phyloP scores from a whole-genome alignment of 768 basidiomycete species.

The Tephrocybe sp. region DNA sequence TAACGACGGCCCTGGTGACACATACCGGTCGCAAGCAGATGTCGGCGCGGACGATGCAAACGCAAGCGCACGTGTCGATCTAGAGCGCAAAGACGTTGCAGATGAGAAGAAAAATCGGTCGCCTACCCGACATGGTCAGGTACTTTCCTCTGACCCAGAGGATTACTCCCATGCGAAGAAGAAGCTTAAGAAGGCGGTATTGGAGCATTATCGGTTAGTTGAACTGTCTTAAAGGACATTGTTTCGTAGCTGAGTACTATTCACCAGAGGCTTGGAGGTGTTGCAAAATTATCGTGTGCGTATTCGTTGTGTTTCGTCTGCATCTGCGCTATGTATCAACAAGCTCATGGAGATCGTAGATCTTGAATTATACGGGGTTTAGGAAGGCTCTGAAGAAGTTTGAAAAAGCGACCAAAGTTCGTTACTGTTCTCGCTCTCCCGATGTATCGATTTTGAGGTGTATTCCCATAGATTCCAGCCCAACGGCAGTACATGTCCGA shows the following conservation, averaged over 20 bases:
- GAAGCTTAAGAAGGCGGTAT: slow-evolving; percentile 76
- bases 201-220: slow-evolving; percentile 77
- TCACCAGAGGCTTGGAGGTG: slow-evolving; percentile 66
- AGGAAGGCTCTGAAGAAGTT: slow-evolving; percentile 85
- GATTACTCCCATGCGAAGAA: slow-evolving; percentile 84
- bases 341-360: slow-evolving; percentile 32
- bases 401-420: slow-evolving; percentile 71
- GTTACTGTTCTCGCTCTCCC: not conserved
- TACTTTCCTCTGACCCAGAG: slow-evolving; percentile 56
- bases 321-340: no score
- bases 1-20: no score
- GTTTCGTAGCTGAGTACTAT: not conserved
- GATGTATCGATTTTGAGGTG: not conserved
- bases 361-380: slow-evolving; percentile 88
- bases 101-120: slow-evolving; percentile 9
- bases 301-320: not conserved
- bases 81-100: slow-evolving; percentile 5
- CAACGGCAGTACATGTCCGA: slow-evolving; percentile 80
- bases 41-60: slow-evolving; percentile 1
- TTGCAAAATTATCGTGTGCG: slow-evolving; percentile 87
- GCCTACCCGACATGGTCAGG: not conserved
- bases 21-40: no score
- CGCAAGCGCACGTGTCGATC: no score
- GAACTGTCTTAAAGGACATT: not conserved
- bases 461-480: slow-evolving; percentile 49